Evolutionary conservation across 345 rosid genomes (phyloP), one percentile per base, ranked within the genome.

Genomic region (Eucalyptus tenuipes): DNA sequence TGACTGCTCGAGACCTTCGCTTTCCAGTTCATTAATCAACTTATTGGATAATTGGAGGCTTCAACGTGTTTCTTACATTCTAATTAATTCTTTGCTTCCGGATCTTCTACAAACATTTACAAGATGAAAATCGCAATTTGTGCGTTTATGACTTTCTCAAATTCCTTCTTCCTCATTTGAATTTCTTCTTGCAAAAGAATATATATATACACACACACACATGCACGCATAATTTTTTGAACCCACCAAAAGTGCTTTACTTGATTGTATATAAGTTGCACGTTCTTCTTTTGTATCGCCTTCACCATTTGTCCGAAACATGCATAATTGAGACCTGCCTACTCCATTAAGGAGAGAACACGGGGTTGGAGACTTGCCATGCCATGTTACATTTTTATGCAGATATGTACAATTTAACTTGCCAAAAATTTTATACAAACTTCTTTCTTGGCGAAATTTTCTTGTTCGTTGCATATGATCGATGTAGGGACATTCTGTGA

Each of bases 1-100:
- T 87, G 94, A 95, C 93, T 93, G 96, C 93, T 94, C 95, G 14
- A 95, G 94, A 91, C 94, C 96, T 94, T 98, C 99, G 85, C 91
- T 93, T 93, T 95, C 95, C 89, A 98, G 91, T 88, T 95, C 96
- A 37, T 94, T 88, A 84, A 97, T 96, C 88, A 95, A 92, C 88
- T 95, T 92, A 87, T 93, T 93, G 3, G 99, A 94, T 79, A 92
- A 89, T 95, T 95, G 2, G 99, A 94, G 37, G 96, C 95, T 89
- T 96, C 97, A 8, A 92, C 91, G 87, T 96, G 93, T 89, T 95
- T 97, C 90, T 95, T 93, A 88, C 95, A 93, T 90, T 98, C 98
- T n/a, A 93, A 93, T 33, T 91, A 88, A 57, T 96, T 97, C 90
- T 95, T 95, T 88, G 91, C 92, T 92, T 95, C 99, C 53, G 93